phyloP scores from a whole-genome alignment of 495 filamentous ascomycete species.

The Clohesyomyces aquaticus region DNA sequence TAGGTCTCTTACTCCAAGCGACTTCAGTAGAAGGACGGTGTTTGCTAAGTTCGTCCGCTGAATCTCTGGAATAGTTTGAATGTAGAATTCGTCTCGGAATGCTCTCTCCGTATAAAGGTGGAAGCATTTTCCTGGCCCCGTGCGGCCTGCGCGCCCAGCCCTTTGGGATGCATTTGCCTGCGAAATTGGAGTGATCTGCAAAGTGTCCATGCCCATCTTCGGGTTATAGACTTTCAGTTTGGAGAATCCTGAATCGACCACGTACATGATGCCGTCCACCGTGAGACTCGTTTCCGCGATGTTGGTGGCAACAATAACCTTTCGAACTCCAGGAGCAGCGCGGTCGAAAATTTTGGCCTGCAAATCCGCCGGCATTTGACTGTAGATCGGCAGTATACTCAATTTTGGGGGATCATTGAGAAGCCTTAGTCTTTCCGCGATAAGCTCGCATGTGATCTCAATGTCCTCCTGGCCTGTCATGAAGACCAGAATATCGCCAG shows the following conservation, averaged over 20 bases:
- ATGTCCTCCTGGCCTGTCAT: constrained; percentile 99
- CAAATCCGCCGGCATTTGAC: constrained; percentile 97
- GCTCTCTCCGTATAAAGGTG: constrained; percentile 93
- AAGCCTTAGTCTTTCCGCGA: constrained; percentile 84
- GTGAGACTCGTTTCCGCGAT: constrained; percentile 98
- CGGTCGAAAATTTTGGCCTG: constrained; percentile 97
- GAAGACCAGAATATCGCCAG: constrained; percentile 95
- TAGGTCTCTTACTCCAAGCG: constrained; percentile 89
- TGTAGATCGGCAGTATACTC: constrained; percentile 96
- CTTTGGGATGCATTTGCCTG: constrained; percentile 95
- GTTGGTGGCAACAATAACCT: constrained; percentile 98
- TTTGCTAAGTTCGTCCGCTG: constrained; percentile 95
- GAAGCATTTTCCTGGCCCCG: constrained; percentile 93
- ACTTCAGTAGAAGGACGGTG: constrained; percentile 92
- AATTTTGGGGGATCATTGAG: constrained; percentile 95
- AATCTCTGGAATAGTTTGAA: constrained; percentile 97
- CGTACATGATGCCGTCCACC: constrained; percentile 99
- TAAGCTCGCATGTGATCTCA: constrained; percentile 90
- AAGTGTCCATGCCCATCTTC: constrained; percentile 97
- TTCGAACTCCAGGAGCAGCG: constrained; percentile 86
- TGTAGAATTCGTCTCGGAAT: constrained; percentile 95
- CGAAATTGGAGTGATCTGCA: constrained; percentile 97
- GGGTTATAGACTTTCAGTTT: constrained; percentile 99
- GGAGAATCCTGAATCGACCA: constrained; percentile 93
- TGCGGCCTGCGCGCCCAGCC: constrained; percentile 91